Evolutionary conservation across 164 flowering plant genomes (phyloP).

Genomic region (Aristolochia contorta): DNA sequence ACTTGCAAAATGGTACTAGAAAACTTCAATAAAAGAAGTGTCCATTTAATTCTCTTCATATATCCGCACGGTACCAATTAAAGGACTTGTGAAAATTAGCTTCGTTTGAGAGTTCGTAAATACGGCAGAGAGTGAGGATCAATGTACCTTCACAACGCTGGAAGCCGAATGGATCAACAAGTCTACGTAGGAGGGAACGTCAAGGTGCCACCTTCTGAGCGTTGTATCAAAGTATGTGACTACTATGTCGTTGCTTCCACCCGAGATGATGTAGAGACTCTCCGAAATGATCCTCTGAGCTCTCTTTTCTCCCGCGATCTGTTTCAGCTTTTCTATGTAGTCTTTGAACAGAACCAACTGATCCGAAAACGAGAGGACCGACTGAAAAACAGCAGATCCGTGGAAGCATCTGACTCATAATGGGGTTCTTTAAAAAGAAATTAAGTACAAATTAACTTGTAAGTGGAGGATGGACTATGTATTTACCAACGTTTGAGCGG

Average conservation of each 20-base stretch:
- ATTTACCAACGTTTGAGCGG: background rate
- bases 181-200: background rate
- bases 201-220: background rate
- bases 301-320: conserved; percentile 2
- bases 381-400: background rate
- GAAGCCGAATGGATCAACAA: conserved; percentile 6
- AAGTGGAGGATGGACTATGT: background rate
- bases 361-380: background rate
- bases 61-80: too few species aligned
- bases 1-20: too few species aligned
- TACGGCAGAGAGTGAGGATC: background rate
- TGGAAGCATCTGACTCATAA: too few species aligned
- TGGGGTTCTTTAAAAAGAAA: background rate
- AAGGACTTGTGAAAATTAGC: too few species aligned
- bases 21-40: too few species aligned
- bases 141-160: conserved; percentile 3
- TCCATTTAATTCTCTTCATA: too few species aligned
- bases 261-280: background rate
- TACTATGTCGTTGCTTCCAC: conserved; percentile 5
- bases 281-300: conserved; percentile 2
- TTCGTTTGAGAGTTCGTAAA: background rate
- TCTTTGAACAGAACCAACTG: conserved; percentile 7
- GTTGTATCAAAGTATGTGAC: conserved; percentile 2
- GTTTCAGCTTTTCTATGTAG: conserved; percentile 3
- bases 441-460: background rate